Evolutionary conservation across 352 stramenopile genomes (phyloP), one percentile per base, ranked within the genome.

Genomic region (Phytopythium delawarense): DNA sequence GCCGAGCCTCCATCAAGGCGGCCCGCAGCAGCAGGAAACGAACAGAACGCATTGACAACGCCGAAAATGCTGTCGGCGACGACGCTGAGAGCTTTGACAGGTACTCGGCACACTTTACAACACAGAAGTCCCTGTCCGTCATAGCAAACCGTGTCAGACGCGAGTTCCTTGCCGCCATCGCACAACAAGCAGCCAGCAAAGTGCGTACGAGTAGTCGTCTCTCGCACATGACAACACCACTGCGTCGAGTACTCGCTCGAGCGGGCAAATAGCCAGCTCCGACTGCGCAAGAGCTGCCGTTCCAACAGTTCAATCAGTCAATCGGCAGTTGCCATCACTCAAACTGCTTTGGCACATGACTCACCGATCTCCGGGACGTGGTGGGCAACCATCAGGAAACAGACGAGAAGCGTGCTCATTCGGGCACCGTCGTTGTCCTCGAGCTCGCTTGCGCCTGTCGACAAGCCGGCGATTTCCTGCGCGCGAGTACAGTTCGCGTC

Each of bases 361-460:
- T 30, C 55, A 87, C 79, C 76, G 18, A 87, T 54, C 30, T 76
- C 62, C 39, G 76, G 71, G 51, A 83, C 75, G 39, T 66, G 78
- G 34, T 75, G 67, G 11, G 77, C 73, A 16, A 88, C 71, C 72
- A 88, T 75, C 68, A 87, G 71, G 63, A 87, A 88, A 23, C 78
- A 87, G 23, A 69, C 58, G 18, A 80, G 44, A 23, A 87, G 44
- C 20, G 65, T 81, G 51, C 76, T 79, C 2, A 82, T 55, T 2
- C 77, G 75, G 62, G 71, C 50, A 15, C 76, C 67, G 1, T 63
- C 70, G 7, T 57, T 30, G 52, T 63, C 48, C 21, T 82, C 67
- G 7, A 67, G 28, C 21, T 58, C 63, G 50, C 52, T 70, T 8
- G 53, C 65, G 16, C 69, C 49, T n/a, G 73, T 18, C 71, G 35